phyloP scores from a whole-genome alignment of 352 stramenopile genomes.

The Globisporangium parvum region DNA sequence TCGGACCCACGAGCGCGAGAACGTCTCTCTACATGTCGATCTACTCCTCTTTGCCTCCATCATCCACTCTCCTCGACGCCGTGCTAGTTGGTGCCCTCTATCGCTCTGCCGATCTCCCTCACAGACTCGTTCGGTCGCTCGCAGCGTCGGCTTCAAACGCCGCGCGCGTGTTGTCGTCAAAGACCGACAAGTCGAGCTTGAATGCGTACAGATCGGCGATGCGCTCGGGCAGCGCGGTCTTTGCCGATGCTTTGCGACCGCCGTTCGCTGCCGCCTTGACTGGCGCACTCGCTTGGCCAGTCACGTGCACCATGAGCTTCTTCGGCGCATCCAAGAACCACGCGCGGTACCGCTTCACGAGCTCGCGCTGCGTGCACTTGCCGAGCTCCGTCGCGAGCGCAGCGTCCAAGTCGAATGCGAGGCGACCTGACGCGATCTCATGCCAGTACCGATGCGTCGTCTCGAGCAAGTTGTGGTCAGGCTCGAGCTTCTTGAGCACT shows the following conservation, averaged over 20 bases:
- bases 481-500: slow-evolving; percentile 74
- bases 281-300: slow-evolving; percentile 42
- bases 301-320: slow-evolving; percentile 66
- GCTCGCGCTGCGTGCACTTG: slow-evolving; percentile 56
- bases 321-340: slow-evolving; percentile 59
- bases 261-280: slow-evolving; percentile 21
- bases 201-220: slow-evolving; percentile 60
- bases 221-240: slow-evolving; percentile 19
- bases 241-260: slow-evolving; percentile 20
- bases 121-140: slow-evolving; percentile 11
- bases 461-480: slow-evolving; percentile 76
- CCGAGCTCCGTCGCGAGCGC: slow-evolving; percentile 68
- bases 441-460: slow-evolving; percentile 76
- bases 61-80: background rate
- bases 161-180: slow-evolving; percentile 37
- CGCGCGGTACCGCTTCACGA: slow-evolving; percentile 49
- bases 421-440: slow-evolving; percentile 66
- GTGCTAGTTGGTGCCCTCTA: too few species aligned
- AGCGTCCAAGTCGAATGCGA: slow-evolving; percentile 69
- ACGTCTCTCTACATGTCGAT: background rate
- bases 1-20: background rate
- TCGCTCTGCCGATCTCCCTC: background rate
- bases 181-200: slow-evolving; percentile 51
- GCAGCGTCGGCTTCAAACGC: slow-evolving; percentile 3
- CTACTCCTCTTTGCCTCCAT: background rate